Conservation (phyloP, 2,329 filamentous ascomycete species). For the Pseudogymnoascus verrucosus region DNA sequence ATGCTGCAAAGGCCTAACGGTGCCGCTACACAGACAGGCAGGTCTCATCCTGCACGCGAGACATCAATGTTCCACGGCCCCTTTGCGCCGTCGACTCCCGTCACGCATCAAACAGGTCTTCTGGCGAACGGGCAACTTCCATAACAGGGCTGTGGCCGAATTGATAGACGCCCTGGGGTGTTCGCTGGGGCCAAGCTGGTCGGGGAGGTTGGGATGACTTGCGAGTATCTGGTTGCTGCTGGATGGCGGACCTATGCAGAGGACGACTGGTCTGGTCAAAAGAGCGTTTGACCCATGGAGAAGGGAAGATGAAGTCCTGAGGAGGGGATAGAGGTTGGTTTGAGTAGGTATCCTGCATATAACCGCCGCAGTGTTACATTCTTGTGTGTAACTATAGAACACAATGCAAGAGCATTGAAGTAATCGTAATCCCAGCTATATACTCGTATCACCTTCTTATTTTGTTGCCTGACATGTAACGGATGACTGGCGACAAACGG, state of each 20-base stretch:
- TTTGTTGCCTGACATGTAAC: not conserved
- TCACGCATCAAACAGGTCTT: too few species aligned
- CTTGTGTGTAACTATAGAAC: not conserved
- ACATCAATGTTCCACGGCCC: not conserved
- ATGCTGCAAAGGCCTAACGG: not conserved
- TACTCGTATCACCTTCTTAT: not conserved
- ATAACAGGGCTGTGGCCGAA: not conserved
- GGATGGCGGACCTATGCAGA: too few species aligned
- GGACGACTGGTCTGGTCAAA: not conserved
- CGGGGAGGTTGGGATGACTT: not conserved
- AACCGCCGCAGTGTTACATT: not conserved
- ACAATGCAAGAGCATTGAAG: not conserved
- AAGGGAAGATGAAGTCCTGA: not conserved
- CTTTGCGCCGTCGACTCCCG: too few species aligned
- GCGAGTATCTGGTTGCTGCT: not conserved
- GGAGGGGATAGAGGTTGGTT: not conserved
- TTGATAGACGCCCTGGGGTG: not conserved
- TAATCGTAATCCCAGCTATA: not conserved
- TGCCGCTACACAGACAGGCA: not conserved
- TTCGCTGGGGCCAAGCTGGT: not conserved
- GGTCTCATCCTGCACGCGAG: not conserved
- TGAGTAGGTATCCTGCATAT: not conserved
- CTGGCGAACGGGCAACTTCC: not conserved
- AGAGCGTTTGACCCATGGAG: not conserved
- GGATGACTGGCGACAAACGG: not conserved